These are phyloP conservation scores for Fusarium sp. DNA, from an alignment of 2,329 filamentous ascomycete species.

Conservation along the genomic window DNA sequence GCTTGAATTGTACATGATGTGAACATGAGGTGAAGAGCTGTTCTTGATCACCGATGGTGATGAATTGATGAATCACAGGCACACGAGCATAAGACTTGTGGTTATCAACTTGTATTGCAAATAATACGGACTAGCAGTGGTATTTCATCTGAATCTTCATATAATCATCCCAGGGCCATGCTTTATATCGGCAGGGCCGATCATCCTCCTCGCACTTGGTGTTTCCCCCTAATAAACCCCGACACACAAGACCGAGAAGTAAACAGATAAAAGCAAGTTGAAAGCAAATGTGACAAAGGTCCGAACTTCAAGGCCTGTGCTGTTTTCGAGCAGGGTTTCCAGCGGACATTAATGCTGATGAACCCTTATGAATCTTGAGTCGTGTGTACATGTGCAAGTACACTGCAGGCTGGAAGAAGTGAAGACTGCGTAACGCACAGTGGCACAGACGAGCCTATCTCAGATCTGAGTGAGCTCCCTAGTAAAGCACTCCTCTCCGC, in stretches of 20 bases:
- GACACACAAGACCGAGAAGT: slow-evolving; percentile 27
- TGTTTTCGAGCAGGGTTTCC: slow-evolving; percentile 23
- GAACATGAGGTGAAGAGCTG: too few species aligned
- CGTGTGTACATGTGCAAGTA: slow-evolving; percentile 16
- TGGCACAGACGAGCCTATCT: background rate
- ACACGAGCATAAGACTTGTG: background rate
- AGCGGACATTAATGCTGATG: slow-evolving; percentile 17
- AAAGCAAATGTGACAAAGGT: slow-evolving; percentile 11
- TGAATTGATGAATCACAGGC: background rate
- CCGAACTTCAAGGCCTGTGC: background rate
- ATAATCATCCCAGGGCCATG: background rate
- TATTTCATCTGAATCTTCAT: slow-evolving; percentile 24
- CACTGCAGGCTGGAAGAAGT: slow-evolving; percentile 5
- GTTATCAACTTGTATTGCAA: background rate
- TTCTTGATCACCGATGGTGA: background rate
- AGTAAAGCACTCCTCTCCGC: slow-evolving; percentile 24
- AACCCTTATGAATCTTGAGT: slow-evolving; percentile 26
- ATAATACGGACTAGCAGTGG: slow-evolving; percentile 4
- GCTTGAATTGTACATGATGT: too few species aligned
- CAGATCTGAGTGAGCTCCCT: slow-evolving; percentile 4
- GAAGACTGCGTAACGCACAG: background rate
- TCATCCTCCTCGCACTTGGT: slow-evolving; percentile 15
- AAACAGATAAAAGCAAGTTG: slow-evolving; percentile 27
- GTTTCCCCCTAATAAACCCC: slow-evolving; percentile 22
- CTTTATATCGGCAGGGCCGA: background rate